phyloP scores from a whole-genome alignment of 306 rosid species.

The Prunus mume region DNA sequence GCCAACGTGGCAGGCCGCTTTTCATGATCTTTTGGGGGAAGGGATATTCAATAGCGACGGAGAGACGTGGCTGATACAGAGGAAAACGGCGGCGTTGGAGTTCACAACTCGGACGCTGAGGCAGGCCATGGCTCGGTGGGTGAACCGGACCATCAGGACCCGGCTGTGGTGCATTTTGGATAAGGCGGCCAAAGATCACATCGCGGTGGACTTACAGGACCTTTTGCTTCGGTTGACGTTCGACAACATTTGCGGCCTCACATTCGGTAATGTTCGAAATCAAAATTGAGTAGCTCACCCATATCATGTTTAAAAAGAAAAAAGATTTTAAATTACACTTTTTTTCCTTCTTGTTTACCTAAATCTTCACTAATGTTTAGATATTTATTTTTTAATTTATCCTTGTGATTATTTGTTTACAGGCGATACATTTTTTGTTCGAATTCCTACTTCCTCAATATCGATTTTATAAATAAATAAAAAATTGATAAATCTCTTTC shows the following conservation, averaged over 20 bases:
- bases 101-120: slow-evolving; percentile 85
- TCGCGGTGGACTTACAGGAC: slow-evolving; percentile 74
- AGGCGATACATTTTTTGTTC: no score
- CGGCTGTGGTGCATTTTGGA: slow-evolving; percentile 82
- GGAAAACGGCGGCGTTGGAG: slow-evolving; percentile 95
- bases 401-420: no score
- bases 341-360: neutral
- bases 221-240: slow-evolving; percentile 76
- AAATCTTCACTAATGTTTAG: no score
- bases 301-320: neutral
- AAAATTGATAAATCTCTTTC: no score
- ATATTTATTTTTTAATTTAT: no score
- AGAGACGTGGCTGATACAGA: slow-evolving; percentile 83
- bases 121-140: slow-evolving; percentile 96
- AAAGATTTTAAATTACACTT: neutral
- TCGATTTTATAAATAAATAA: no score
- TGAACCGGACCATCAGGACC: slow-evolving; percentile 71
- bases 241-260: slow-evolving; percentile 89
- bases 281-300: no score
- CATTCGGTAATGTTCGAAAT: slow-evolving; percentile 52
- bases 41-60: slow-evolving; percentile 96
- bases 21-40: slow-evolving; percentile 82
- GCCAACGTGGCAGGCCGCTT: slow-evolving; percentile 80
- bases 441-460: no score
- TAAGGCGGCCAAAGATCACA: slow-evolving; percentile 47